Percentiles rank a stretch among this genome's conserved stretches.
Conservation (phyloP, 2,329 filamentous ascomycete species). For the Furcasterigmium sp. region DNA sequence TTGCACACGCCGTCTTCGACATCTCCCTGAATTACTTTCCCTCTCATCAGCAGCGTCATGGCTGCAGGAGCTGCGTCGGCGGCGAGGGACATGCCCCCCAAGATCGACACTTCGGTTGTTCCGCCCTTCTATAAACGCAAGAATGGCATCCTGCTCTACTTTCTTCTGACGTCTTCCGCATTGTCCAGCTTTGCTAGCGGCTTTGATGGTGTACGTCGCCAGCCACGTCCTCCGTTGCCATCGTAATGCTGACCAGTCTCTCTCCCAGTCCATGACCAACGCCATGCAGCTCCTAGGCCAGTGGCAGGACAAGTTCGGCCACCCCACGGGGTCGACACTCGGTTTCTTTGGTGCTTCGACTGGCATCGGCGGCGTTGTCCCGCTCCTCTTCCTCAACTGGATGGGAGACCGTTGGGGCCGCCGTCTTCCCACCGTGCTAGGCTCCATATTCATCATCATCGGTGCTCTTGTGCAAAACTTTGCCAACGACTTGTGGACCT, state of each 20-base stretch:
- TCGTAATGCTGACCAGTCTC: neutral
- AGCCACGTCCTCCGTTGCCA: neutral
- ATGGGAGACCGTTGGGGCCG: slow-evolving; percentile 28
- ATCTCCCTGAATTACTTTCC: neutral
- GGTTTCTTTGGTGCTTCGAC: slow-evolving; percentile 33
- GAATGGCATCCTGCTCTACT: slow-evolving; percentile 36
- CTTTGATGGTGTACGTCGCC: slow-evolving; percentile 30
- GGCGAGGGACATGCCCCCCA: slow-evolving; percentile 21
- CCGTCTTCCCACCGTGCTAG: slow-evolving; percentile 25
- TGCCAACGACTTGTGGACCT: slow-evolving; percentile 27
- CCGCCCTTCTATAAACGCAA: slow-evolving; percentile 29
- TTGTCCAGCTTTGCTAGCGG: slow-evolving; percentile 34
- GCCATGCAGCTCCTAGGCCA: slow-evolving; percentile 29
- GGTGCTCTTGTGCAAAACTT: slow-evolving; percentile 30
- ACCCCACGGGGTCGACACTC: slow-evolving; percentile 29
- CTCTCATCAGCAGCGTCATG: slow-evolving; percentile 15
- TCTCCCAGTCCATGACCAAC: slow-evolving; percentile 29
- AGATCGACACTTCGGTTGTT: slow-evolving; percentile 22
- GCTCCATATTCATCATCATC: slow-evolving; percentile 30
- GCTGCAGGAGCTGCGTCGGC: slow-evolving; percentile 25
- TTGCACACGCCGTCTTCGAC: too few species aligned
- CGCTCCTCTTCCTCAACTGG: slow-evolving; percentile 28
- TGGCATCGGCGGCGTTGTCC: slow-evolving; percentile 32
- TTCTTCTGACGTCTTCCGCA: slow-evolving; percentile 35
- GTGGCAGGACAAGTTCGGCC: slow-evolving; percentile 31